Percentiles rank a stretch among this genome's conserved stretches.
These are phyloP conservation scores for Gigaspora rosea DNA, from an alignment of 192 early-diverging fungal species.

Conservation along the genomic window DNA sequence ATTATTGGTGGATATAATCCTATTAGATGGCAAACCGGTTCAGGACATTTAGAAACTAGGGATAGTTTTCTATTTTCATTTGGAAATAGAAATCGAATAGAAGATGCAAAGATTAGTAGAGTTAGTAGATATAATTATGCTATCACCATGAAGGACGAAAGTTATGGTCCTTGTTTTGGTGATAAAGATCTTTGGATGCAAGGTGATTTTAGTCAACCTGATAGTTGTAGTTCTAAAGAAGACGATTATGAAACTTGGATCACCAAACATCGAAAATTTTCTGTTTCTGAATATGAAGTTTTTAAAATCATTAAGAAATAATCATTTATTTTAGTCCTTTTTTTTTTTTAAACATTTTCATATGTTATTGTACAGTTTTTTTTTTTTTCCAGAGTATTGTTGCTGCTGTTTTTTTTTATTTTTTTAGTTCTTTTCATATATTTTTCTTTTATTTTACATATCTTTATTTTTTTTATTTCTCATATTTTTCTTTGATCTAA, in stretches of 20 bases:
- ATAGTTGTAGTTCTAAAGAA: conserved; percentile 25
- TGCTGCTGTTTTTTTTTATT: too few species aligned
- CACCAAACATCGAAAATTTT: conserved; percentile 12
- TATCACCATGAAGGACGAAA: conserved; percentile 5
- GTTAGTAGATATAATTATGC: conserved; percentile 8
- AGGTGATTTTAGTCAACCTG: not conserved
- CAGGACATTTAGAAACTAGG: conserved; percentile 12
- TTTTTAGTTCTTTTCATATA: too few species aligned
- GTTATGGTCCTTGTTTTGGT: conserved; percentile 18
- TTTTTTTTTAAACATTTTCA: too few species aligned
- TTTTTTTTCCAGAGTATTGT: too few species aligned
- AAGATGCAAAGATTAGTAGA: conserved; percentile 22
- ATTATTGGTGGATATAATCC: conserved; percentile 33
- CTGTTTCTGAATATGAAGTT: conserved; percentile 5
- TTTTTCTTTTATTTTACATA: too few species aligned
- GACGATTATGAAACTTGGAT: conserved; percentile 19
- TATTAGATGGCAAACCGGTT: conserved; percentile 11
- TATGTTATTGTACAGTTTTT: too few species aligned
- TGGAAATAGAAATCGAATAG: conserved; percentile 13
- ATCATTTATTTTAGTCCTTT: not conserved
- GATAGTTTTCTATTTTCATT: conserved; percentile 20
- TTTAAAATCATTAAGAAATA: conserved; percentile 17
- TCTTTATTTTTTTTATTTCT: too few species aligned
- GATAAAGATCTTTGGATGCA: conserved; percentile 25
- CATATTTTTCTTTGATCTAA: too few species aligned